A percentile compares a stretch with the other conserved stretches of the same genome.
These are phyloP conservation scores for Irpex sp. DNA, from an alignment of 1,284 basidiomycete genomes.

Conservation along the genomic window DNA sequence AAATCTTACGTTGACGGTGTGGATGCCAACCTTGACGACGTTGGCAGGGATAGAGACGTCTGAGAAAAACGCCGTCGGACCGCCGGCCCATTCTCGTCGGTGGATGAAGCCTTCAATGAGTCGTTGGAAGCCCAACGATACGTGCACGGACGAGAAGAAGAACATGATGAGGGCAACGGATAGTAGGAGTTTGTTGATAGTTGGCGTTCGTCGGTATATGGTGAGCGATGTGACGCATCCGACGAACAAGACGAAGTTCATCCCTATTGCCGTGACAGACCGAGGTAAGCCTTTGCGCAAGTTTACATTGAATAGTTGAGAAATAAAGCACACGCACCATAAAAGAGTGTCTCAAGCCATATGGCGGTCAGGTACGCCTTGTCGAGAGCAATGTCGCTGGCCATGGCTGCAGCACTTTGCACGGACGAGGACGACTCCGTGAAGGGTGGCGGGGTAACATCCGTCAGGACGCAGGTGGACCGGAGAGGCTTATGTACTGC, in stretches of 20 bases:
- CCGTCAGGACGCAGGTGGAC: not conserved
- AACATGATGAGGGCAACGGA: constrained; percentile 33
- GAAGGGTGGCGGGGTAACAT: not conserved
- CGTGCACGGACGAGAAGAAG: constrained; percentile 33
- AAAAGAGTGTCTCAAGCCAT: constrained; percentile 35
- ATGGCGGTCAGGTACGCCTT: constrained; percentile 34
- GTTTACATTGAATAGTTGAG: not conserved
- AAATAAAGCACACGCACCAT: constrained; percentile 22
- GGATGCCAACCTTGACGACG: constrained; percentile 36
- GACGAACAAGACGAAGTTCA: constrained; percentile 33
- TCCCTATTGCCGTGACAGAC: constrained; percentile 20
- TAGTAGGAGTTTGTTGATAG: constrained; percentile 30
- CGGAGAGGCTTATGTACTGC: not conserved
- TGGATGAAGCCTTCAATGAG: constrained; percentile 37
- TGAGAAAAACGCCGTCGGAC: constrained; percentile 34
- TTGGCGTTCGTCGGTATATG: constrained; percentile 26
- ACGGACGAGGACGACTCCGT: not conserved
- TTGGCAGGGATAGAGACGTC: constrained; percentile 35
- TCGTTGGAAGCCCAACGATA: constrained; percentile 35
- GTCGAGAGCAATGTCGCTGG: constrained; percentile 26
- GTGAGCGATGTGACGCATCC: constrained; percentile 31
- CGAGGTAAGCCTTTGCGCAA: too few relatives aligned
- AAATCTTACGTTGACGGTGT: constrained; percentile 30
- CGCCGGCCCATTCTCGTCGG: constrained; percentile 29
- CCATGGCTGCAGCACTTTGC: constrained; percentile 15